phyloP scores from a whole-genome alignment of 768 basidiomycete genomes.

The Leccinum variicolor region DNA sequence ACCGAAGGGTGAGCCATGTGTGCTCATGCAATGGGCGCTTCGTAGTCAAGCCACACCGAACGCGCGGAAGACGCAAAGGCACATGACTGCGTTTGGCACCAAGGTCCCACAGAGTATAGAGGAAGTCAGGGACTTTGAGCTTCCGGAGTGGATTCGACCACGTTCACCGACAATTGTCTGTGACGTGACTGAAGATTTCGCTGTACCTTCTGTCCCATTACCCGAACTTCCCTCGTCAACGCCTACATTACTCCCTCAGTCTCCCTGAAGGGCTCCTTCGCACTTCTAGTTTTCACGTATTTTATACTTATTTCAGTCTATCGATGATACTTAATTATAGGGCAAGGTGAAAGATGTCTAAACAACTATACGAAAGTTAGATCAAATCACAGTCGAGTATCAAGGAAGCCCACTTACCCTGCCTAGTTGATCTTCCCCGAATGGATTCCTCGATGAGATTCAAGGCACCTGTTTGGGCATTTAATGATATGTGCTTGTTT shows the following conservation, averaged over 20 bases:
- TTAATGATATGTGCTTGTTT: constrained; percentile 40
- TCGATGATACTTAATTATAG: background rate
- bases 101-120: constrained; percentile 50
- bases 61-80: constrained; percentile 49
- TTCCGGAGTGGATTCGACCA: constrained; percentile 50
- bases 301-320: constrained; percentile 30
- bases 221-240: constrained; percentile 2
- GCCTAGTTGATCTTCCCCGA: constrained; percentile 4
- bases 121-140: constrained; percentile 49
- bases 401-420: constrained; percentile 9
- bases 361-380: constrained; percentile 4
- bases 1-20: constrained; percentile 30
- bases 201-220: background rate
- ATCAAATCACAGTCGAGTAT: background rate
- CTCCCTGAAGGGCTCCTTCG: constrained; percentile 1
- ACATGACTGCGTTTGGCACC: constrained; percentile 57
- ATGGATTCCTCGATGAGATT: constrained; percentile 33
- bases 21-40: constrained; percentile 48
- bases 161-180: constrained; percentile 15
- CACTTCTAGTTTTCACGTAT: constrained; percentile 18
- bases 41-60: constrained; percentile 44
- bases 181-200: constrained; percentile 6
- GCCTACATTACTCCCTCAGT: constrained; percentile 10
- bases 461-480: constrained; percentile 38
- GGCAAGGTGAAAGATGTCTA: constrained; percentile 6